phyloP scores from a whole-genome alignment of 2,329 filamentous ascomycete species.

The Metarhizium sp. region DNA sequence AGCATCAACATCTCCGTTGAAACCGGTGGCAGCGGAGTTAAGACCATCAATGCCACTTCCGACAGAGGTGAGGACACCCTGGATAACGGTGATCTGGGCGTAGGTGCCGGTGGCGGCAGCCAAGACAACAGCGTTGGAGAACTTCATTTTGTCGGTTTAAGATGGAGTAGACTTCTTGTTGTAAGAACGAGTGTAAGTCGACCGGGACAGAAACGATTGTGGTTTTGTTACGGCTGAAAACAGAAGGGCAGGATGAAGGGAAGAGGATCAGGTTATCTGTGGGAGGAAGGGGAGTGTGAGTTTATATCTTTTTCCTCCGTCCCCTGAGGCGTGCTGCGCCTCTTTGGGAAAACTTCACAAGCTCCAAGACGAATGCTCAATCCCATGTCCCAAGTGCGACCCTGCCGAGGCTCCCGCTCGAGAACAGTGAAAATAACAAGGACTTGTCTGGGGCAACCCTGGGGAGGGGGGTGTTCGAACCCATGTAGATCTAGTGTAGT shows the following conservation, averaged over 20 bases:
- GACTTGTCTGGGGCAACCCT: neutral
- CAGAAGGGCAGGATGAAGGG: conserved; percentile 2
- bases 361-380: neutral
- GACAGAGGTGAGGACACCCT: conserved; percentile 4
- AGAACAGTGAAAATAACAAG: neutral
- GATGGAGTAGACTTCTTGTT: neutral
- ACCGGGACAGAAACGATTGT: conserved; percentile 1
- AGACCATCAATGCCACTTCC: conserved; percentile 10
- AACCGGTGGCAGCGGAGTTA: conserved; percentile 14
- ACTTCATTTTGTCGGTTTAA: conserved; percentile 11
- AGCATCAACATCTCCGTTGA: conserved; percentile 12
- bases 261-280: neutral
- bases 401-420: conserved; percentile 1
- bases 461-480: neutral
- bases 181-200: conserved; percentile 8
- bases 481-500: neutral
- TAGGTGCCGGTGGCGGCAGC: conserved; percentile 9
- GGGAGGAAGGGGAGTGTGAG: neutral
- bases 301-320: conserved; percentile 4
- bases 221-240: neutral
- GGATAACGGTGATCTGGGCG: conserved; percentile 9
- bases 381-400: neutral
- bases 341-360: neutral
- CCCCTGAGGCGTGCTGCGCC: neutral
- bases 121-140: conserved; percentile 7